Conservation (phyloP, 2,329 filamentous ascomycete genomes). For the Hypoxylon sp. region DNA sequence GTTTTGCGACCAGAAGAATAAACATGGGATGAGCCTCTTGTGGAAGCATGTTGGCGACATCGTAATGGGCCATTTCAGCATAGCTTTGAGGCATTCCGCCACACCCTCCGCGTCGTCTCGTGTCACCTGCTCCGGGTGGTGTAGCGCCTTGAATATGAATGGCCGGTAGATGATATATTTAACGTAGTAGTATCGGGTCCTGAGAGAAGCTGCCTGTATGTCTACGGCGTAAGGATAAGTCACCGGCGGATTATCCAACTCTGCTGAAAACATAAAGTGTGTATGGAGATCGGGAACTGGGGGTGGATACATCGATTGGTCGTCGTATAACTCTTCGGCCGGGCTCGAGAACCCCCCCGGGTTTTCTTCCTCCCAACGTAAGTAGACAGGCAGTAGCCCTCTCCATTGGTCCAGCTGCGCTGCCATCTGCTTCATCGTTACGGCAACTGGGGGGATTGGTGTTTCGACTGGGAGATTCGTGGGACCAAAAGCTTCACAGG, state of each 20-base stretch:
- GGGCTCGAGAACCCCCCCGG: conserved; percentile 60
- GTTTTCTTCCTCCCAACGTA: conserved; percentile 72
- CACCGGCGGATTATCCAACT: conserved; percentile 61
- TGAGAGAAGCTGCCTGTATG: conserved; percentile 69
- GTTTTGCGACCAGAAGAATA: conserved; percentile 75
- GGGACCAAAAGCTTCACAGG: conserved; percentile 34
- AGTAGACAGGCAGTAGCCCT: conserved; percentile 65
- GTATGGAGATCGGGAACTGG: conserved; percentile 49
- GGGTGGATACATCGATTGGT: conserved; percentile 46
- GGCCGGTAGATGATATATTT: conserved; percentile 72
- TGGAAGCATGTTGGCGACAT: conserved; percentile 70
- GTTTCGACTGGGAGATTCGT: conserved; percentile 38
- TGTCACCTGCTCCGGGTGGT: conserved; percentile 68
- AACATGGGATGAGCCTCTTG: conserved; percentile 71
- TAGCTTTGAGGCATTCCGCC: conserved; percentile 70
- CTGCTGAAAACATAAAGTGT: conserved; percentile 62
- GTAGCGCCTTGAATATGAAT: conserved; percentile 72
- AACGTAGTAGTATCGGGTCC: conserved; percentile 72
- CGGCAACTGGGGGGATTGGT: conserved; percentile 47
- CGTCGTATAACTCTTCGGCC: conserved; percentile 39
- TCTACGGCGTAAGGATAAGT: conserved; percentile 68
- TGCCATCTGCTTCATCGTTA: conserved; percentile 66
- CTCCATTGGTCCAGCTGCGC: conserved; percentile 72
- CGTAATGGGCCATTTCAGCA: conserved; percentile 72
- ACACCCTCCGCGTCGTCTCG: conserved; percentile 68